Evolutionary conservation across 2,329 filamentous ascomycete genomes (phyloP), one percentile per base, ranked within the genome.

Genomic region (Sporothrix humicola): DNA sequence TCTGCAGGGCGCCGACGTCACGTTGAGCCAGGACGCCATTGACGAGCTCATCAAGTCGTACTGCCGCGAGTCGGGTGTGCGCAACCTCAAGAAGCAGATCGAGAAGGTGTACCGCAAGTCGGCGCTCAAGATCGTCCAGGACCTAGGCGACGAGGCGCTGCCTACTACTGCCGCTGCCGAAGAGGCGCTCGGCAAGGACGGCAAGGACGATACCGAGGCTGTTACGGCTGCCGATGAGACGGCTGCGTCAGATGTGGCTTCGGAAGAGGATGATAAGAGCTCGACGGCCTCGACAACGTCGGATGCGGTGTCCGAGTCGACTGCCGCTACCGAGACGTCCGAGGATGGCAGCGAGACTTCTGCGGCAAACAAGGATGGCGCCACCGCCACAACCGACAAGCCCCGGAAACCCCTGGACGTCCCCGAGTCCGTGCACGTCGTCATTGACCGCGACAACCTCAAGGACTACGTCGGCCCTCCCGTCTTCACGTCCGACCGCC

Each of bases 21-120:
- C 86, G n/a, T 86, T 99, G 59, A 91, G 90, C 75, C 91, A 94
- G 77, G 92, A 93, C 73, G 97, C 95, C 13, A 97, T 99, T 61
- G 92, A 96, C 79, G 96, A 99, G 82, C 87, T 99, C 61, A 99
- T 99, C 85, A 98, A 98, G 84, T 97, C 94, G 31, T 99, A 99
- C 85, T 98, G 95, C 84, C 93, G 96, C 59, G 96, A 99, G 83
- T 97, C 94, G 59, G 96, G 96, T 78, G 97, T 99, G 9, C 92
- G 96, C 77, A 99, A 99, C 80, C 85, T 99, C 75, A 99, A 99
- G 88, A 98, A 99, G 86, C 95, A 98, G 82, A 99, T 99, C 75
- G 96, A 99, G 82, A 99, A 99, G 85, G 94, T 99, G 2, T 99
- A 98, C 83, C 91, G 96, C 74, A 99, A 99, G 83, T 94, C 95